These are phyloP conservation scores for Schizochytrium sp. DNA, from an alignment of 108 stramenopile genomes.

Conservation along the genomic window DNA sequence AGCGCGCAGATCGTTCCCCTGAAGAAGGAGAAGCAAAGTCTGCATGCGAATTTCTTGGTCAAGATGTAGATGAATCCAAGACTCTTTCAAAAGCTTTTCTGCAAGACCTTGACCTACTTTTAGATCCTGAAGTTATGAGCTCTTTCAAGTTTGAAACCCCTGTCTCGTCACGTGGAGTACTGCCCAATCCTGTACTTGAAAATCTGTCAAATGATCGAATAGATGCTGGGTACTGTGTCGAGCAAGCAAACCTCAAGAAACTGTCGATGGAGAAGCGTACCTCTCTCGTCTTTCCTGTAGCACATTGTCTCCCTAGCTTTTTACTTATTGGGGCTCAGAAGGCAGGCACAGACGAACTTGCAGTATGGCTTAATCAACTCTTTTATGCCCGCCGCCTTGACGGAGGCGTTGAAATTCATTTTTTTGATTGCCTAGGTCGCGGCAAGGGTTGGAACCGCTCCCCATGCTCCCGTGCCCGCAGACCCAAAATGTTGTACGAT, in stretches of 20 bases:
- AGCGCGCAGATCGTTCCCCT: neutral
- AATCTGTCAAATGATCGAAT: neutral
- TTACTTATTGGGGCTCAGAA: constrained; percentile 62
- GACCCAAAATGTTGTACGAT: constrained; percentile 10
- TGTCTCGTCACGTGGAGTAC: neutral
- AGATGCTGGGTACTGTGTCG: constrained; percentile 9
- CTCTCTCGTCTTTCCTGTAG: neutral
- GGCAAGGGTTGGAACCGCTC: neutral
- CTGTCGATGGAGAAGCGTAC: constrained; percentile 24
- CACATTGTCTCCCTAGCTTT: constrained; percentile 56
- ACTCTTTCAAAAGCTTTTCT: neutral
- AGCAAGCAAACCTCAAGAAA: constrained; percentile 1
- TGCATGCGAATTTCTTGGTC: neutral
- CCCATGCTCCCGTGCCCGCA: constrained; percentile 9
- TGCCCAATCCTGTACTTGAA: neutral
- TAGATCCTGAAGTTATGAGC: neutral
- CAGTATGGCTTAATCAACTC: constrained; percentile 44
- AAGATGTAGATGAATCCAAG: neutral
- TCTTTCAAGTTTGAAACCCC: neutral
- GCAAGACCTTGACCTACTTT: neutral
- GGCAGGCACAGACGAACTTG: constrained; percentile 46
- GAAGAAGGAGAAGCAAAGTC: neutral
- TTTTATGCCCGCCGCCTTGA: constrained; percentile 11
- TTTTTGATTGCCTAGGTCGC: constrained; percentile 52
- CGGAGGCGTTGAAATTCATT: constrained; percentile 37